Conservation (phyloP, 2,329 filamentous ascomycete genomes). For the Paramyrothecium sp. region DNA sequence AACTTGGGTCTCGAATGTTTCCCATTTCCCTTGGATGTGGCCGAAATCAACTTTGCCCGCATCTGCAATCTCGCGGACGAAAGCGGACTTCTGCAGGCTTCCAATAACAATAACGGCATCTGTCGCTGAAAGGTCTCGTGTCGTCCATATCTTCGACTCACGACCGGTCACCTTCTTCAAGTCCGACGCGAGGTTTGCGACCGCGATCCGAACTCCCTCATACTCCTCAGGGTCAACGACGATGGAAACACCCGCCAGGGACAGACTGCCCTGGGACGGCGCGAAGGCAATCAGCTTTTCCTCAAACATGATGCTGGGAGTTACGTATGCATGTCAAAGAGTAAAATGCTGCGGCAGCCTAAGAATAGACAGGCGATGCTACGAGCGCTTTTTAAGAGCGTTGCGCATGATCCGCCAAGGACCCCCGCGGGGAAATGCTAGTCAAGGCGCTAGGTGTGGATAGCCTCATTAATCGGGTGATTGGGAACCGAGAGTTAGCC, state of each 20-base stretch:
- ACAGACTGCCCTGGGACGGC: background rate
- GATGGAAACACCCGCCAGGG: background rate
- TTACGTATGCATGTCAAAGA: too few relatives aligned
- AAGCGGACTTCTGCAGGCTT: background rate
- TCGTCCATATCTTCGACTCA: background rate
- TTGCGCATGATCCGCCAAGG: too few relatives aligned
- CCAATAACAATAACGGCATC: background rate
- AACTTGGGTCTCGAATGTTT: conserved; percentile 61
- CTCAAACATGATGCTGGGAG: background rate
- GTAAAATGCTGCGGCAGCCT: too few relatives aligned
- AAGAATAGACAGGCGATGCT: too few relatives aligned
- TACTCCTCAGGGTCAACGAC: background rate
- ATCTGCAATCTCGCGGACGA: background rate
- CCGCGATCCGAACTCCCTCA: background rate
- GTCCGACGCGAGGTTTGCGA: background rate
- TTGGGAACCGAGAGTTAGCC: too few relatives aligned
- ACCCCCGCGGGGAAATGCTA: too few relatives aligned
- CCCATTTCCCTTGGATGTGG: conserved; percentile 62
- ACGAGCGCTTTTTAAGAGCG: too few relatives aligned
- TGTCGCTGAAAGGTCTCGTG: background rate
- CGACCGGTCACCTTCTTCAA: background rate
- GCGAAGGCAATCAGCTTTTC: background rate
- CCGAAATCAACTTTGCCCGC: conserved; percentile 41
- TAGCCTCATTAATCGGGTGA: too few relatives aligned
- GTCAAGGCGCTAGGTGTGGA: too few relatives aligned